A percentile compares a stretch with the other conserved stretches of the same genome.
Conservation (phyloP, 192 early-diverging fungal species). For the Rhizoclosmatium sp. region DNA sequence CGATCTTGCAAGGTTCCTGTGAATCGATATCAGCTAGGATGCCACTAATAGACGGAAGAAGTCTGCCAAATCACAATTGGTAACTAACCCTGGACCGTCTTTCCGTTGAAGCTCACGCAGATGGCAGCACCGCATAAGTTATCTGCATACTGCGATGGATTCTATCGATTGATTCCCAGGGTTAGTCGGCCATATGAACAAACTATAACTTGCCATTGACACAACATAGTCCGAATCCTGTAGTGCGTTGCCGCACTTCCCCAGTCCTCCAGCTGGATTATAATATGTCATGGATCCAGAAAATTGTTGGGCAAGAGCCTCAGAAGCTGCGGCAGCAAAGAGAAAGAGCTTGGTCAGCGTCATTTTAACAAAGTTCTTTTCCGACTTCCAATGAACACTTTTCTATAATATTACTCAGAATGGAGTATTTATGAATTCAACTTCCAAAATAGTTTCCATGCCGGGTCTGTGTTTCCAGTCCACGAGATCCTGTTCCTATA, state of each 20-base stretch:
- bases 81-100: slow-evolving; percentile 18
- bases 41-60: not conserved
- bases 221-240: slow-evolving; percentile 14
- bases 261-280: slow-evolving; percentile 21
- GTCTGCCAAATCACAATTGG: not conserved
- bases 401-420: too few species aligned
- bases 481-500: too few species aligned
- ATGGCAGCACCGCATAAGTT: slow-evolving; percentile 7
- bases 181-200: too few species aligned
- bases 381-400: too few species aligned
- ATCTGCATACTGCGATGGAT: slow-evolving; percentile 4
- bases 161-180: not conserved
- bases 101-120: slow-evolving; percentile 16
- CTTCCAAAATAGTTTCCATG: too few species aligned
- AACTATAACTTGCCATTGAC: slow-evolving; percentile 3
- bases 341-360: not conserved
- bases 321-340: not conserved
- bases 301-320: not conserved
- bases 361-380: too few species aligned
- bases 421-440: too few species aligned
- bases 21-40: not conserved
- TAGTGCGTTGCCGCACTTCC: slow-evolving; percentile 14
- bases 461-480: too few species aligned
- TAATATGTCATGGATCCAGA: slow-evolving; percentile 26
- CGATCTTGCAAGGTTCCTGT: slow-evolving; percentile 15